Conservation (phyloP, 2,329 filamentous ascomycete species). For the Calonectria honghensis region DNA sequence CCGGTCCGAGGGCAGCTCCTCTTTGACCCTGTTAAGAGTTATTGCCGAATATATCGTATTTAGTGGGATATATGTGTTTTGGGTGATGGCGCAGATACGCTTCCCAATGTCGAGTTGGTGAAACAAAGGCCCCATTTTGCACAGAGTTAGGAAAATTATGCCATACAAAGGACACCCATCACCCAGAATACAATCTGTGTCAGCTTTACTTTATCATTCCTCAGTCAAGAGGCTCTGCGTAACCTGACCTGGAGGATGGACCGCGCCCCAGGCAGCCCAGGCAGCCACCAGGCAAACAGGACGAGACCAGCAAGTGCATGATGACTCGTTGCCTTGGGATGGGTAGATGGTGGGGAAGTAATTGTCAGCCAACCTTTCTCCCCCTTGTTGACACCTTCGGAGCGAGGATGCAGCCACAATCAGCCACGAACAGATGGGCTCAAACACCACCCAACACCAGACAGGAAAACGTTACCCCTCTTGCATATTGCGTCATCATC, state of each 20-base stretch:
- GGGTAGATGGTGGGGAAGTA: not conserved
- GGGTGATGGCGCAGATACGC: not conserved
- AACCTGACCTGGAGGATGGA: not conserved
- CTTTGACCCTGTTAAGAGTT: not conserved
- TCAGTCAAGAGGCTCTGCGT: not conserved
- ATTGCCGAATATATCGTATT: not conserved
- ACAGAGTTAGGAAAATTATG: not conserved
- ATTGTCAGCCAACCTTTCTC: not conserved
- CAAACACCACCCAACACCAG: not conserved
- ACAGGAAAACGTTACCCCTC: not conserved
- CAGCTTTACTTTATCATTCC: not conserved
- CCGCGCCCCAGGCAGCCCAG: not conserved
- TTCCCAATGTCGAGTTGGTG: not conserved
- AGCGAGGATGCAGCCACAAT: not conserved
- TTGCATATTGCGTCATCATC: not conserved
- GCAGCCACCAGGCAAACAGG: not conserved
- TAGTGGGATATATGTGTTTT: not conserved
- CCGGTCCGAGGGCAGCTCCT: not conserved
- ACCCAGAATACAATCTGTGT: not conserved
- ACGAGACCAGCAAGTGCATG: not conserved
- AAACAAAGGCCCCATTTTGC: not conserved
- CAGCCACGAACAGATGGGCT: not conserved
- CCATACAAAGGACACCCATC: not conserved
- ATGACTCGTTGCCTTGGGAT: not conserved
- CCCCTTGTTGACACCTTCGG: not conserved